Conservation (phyloP, 23 red algal genomes). For the Porphyridium purpureum region DNA sequence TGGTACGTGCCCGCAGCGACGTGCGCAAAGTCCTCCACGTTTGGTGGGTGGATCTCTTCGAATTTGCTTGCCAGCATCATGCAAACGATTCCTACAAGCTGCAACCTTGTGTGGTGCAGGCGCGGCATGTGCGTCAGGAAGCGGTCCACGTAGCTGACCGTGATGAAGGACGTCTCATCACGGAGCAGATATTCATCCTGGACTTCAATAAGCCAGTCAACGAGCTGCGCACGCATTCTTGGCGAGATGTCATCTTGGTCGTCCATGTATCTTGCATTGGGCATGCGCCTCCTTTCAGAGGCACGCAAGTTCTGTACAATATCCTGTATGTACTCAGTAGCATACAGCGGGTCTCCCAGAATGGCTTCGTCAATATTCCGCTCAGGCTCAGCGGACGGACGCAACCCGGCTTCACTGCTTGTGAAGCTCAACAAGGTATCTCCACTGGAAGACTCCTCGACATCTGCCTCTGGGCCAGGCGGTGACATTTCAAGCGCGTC, state of each 20-base stretch:
- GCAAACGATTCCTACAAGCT: not conserved
- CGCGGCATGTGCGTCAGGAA: slow-evolving; percentile 1
- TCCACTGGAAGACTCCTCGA: too few relatives aligned
- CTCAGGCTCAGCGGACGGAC: too few relatives aligned
- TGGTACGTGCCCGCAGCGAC: not conserved
- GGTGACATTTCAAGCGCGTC: too few relatives aligned
- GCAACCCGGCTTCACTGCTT: too few relatives aligned
- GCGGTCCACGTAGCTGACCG: not conserved
- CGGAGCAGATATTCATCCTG: not conserved
- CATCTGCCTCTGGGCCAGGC: too few relatives aligned
- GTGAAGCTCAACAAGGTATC: too few relatives aligned
- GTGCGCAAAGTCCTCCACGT: not conserved
- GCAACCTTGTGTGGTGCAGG: not conserved
- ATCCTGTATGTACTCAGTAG: too few relatives aligned
- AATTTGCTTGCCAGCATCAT: not conserved
- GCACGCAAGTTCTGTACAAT: too few relatives aligned
- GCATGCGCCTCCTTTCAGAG: too few relatives aligned
- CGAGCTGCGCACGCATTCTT: not conserved
- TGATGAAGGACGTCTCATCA: not conserved
- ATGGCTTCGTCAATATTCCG: too few relatives aligned
- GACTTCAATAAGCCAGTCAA: slow-evolving; percentile 1
- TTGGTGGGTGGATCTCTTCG: not conserved
- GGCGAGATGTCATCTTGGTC: not conserved
- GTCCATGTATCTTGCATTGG: too few relatives aligned
- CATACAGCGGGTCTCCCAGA: too few relatives aligned